Percentiles rank a stretch among this genome's conserved stretches.
Conservation (phyloP, 768 basidiomycete species). For the Mycena venus region DNA sequence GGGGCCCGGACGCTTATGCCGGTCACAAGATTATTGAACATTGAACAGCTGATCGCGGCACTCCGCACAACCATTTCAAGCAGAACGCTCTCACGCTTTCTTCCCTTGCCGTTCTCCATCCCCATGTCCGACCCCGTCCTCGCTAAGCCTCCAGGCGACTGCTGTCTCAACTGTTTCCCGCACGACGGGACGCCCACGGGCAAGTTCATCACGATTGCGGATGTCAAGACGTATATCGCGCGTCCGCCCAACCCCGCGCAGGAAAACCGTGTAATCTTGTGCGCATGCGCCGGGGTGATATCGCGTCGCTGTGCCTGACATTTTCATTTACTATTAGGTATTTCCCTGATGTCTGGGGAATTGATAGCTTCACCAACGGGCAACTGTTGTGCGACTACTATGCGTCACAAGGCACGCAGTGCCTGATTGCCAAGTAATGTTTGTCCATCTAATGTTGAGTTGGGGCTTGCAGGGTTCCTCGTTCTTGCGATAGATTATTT, state of each 20-base stretch:
- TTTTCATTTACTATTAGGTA: conserved; percentile 47
- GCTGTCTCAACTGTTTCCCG: conserved; percentile 55
- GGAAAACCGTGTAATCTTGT: conserved; percentile 26
- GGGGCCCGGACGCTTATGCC: not conserved
- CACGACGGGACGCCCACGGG: conserved; percentile 54
- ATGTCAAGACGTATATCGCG: conserved; percentile 54
- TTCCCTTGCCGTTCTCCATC: not conserved
- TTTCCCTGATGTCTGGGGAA: conserved; percentile 60
- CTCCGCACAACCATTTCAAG: not conserved
- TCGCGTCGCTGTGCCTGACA: not conserved
- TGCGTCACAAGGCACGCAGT: conserved; percentile 42
- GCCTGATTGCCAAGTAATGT: conserved; percentile 20
- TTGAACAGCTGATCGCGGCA: conserved; percentile 13
- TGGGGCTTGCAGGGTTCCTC: not conserved
- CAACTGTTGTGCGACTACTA: conserved; percentile 60
- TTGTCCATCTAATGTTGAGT: too few species aligned
- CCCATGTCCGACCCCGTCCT: conserved; percentile 36
- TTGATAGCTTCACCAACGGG: conserved; percentile 57
- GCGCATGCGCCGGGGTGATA: not conserved
- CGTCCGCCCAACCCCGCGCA: conserved; percentile 38
- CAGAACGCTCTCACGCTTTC: not conserved
- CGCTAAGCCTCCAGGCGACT: conserved; percentile 50
- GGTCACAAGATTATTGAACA: not conserved
- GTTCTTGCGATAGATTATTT: conserved; percentile 62
- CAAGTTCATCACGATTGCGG: conserved; percentile 35